A percentile compares a stretch with the other conserved stretches of the same genome.
phyloP scores from a whole-genome alignment of 495 filamentous ascomycete species.

The Trichoderma gamsii region DNA sequence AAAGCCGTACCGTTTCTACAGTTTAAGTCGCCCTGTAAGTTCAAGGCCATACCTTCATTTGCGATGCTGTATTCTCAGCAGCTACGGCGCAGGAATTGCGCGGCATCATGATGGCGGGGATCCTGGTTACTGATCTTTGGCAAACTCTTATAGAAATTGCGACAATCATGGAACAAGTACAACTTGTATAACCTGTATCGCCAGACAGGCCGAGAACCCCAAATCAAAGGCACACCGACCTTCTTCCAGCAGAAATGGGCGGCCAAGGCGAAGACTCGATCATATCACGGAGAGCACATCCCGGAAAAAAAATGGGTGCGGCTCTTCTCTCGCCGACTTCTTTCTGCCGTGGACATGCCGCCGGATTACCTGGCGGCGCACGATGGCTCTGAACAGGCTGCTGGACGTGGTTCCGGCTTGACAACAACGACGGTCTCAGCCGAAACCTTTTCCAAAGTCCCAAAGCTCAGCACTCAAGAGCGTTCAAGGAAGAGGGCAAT shows the following conservation, averaged over 20 bases:
- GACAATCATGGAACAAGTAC: slow-evolving; percentile 96
- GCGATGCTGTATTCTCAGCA: background rate
- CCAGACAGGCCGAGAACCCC: slow-evolving; percentile 32
- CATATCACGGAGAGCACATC: slow-evolving; percentile 92
- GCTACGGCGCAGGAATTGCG: background rate
- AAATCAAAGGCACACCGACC: slow-evolving; percentile 40
- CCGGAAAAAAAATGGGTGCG: slow-evolving; percentile 83
- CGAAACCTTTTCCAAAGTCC: background rate
- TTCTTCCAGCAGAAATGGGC: slow-evolving; percentile 98
- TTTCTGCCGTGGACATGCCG: slow-evolving; percentile 73
- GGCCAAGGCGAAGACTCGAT: slow-evolving; percentile 73
- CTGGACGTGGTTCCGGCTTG: slow-evolving; percentile 71
- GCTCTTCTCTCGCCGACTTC: slow-evolving; percentile 73
- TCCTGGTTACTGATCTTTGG: background rate
- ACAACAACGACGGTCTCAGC: slow-evolving; percentile 12
- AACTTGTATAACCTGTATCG: slow-evolving; percentile 82
- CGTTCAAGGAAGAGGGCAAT: slow-evolving; percentile 1
- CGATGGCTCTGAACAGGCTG: slow-evolving; percentile 75
- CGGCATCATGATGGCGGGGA: background rate
- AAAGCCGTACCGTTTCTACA: slow-evolving; percentile 18
- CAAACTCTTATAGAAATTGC: slow-evolving; percentile 61
- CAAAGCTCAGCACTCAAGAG: slow-evolving; percentile 1
- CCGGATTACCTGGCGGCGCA: slow-evolving; percentile 62
- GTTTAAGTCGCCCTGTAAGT: slow-evolving; percentile 15
- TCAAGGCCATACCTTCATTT: background rate